Evolutionary conservation across 768 basidiomycete species (phyloP).

Genomic region (Termitomyces sp.): DNA sequence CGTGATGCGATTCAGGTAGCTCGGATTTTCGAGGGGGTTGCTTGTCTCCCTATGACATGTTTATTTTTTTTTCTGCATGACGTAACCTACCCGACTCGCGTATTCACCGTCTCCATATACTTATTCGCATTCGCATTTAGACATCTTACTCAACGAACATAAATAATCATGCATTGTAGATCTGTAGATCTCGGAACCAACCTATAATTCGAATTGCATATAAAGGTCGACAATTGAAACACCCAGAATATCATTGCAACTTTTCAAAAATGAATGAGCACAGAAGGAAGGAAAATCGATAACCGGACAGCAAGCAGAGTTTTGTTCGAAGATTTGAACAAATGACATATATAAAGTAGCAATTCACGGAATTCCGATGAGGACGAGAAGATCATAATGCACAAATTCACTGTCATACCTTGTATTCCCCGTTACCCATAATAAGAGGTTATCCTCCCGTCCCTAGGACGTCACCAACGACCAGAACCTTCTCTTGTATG

Average conservation of each 20-base stretch:
- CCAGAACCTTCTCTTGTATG: neutral
- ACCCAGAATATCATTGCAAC: too few relatives aligned
- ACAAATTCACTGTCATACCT: neutral
- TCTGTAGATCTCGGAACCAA: slow-evolving; percentile 4
- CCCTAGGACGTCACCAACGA: neutral
- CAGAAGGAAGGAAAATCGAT: neutral
- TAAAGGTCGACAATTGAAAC: neutral
- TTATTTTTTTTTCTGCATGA: neutral
- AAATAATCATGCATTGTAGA: slow-evolving; percentile 9
- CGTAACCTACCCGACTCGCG: slow-evolving; percentile 1
- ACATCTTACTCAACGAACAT: slow-evolving; percentile 1
- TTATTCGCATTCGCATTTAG: neutral
- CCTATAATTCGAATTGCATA: neutral
- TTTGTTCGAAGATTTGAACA: neutral
- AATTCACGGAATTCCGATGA: neutral
- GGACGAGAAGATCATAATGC: neutral
- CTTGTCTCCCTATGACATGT: neutral
- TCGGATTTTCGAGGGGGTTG: neutral
- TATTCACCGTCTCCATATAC: neutral
- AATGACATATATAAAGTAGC: neutral
- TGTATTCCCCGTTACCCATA: neutral
- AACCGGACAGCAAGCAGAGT: neutral
- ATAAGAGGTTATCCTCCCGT: neutral
- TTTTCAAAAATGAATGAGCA: neutral
- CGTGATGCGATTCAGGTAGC: slow-evolving; percentile 4